A percentile compares a stretch with the other conserved stretches of the same genome.
Evolutionary conservation across 345 rosid species (phyloP).

Genomic region (Raphanus sativus): DNA sequence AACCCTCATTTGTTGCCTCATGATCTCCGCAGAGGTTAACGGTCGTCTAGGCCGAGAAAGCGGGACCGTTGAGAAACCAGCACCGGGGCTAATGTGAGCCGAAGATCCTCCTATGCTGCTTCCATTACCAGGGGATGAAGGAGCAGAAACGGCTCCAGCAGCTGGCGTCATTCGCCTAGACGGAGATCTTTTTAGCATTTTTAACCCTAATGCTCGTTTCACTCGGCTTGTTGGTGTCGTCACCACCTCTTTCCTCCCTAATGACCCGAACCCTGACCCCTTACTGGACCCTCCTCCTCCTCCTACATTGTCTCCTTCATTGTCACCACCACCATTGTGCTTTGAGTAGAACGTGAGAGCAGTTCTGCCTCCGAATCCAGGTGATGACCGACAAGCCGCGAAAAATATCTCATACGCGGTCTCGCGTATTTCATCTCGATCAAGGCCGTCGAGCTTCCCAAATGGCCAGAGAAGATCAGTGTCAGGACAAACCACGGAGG

Average conservation of each 20-base stretch:
- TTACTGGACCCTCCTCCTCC: conserved; percentile 40
- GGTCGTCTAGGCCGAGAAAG: conserved; percentile 61
- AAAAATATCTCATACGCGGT: conserved; percentile 88
- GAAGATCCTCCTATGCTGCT: conserved; percentile 26
- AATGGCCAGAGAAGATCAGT: conserved; percentile 77
- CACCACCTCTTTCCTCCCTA: conserved; percentile 53
- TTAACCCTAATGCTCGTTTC: conserved; percentile 70
- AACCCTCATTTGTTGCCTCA: conserved; percentile 89
- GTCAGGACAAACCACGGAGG: conserved; percentile 21
- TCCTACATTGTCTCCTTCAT: conserved; percentile 30
- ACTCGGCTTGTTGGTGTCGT: conserved; percentile 67
- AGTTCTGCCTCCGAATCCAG: conserved; percentile 77
- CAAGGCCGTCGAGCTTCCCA: conserved; percentile 54
- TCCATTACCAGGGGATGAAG: conserved; percentile 52
- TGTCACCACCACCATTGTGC: conserved; percentile 42
- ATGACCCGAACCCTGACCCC: conserved; percentile 35
- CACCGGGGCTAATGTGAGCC: conserved; percentile 36
- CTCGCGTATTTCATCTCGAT: conserved; percentile 66
- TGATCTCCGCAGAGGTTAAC: conserved; percentile 84
- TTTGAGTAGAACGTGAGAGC: conserved; percentile 60
- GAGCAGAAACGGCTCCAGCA: too few relatives aligned
- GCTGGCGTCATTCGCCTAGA: conserved; percentile 59
- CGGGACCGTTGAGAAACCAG: conserved; percentile 47
- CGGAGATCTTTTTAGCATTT: conserved; percentile 70
- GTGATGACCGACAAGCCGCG: conserved; percentile 80